A percentile compares a stretch with the other conserved stretches of the same genome.
These are phyloP conservation scores for Yamadazyma endophytica DNA, from an alignment of 805 yeast species.

Conservation along the genomic window DNA sequence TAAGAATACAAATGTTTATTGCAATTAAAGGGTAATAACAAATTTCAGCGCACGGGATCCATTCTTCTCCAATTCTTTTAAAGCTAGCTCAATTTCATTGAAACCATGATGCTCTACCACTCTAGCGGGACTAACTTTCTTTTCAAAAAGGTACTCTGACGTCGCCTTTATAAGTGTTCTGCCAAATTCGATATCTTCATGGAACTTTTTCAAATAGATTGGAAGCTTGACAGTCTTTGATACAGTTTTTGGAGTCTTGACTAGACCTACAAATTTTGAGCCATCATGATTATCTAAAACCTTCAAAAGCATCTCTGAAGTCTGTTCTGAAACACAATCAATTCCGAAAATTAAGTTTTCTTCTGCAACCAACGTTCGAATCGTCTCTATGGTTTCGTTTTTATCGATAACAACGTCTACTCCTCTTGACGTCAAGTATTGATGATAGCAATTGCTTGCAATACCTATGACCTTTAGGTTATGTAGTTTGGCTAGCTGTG, in stretches of 20 bases:
- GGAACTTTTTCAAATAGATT: constrained; percentile 39
- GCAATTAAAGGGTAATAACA: constrained; percentile 13
- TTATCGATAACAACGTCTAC: constrained; percentile 35
- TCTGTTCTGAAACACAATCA: constrained; percentile 41
- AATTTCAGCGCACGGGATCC: constrained; percentile 45
- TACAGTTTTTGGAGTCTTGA: constrained; percentile 25
- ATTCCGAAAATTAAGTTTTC: constrained; percentile 33
- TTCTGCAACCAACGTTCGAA: constrained; percentile 11
- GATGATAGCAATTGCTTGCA: constrained; percentile 16
- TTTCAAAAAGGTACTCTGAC: constrained; percentile 21
- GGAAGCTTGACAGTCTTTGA: constrained; percentile 23
- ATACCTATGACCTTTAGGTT: constrained; percentile 33
- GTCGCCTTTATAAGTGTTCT: constrained; percentile 28
- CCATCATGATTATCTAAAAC: constrained; percentile 17
- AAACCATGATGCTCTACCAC: constrained; percentile 31
- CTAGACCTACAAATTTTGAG: constrained; percentile 35
- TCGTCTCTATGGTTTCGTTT: constrained; percentile 16
- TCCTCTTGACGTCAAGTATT: constrained; percentile 18
- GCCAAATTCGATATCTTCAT: constrained; percentile 39
- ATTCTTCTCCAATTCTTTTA: constrained; percentile 31
- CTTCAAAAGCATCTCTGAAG: constrained; percentile 27
- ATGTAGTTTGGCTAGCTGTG: constrained; percentile 38
- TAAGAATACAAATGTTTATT: too few relatives aligned
- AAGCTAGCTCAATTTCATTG: constrained; percentile 27
- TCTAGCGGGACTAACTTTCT: constrained; percentile 27